These are phyloP conservation scores for Verruconis gallopava DNA, from an alignment of 2,329 filamentous ascomycete species.

Conservation along the genomic window DNA sequence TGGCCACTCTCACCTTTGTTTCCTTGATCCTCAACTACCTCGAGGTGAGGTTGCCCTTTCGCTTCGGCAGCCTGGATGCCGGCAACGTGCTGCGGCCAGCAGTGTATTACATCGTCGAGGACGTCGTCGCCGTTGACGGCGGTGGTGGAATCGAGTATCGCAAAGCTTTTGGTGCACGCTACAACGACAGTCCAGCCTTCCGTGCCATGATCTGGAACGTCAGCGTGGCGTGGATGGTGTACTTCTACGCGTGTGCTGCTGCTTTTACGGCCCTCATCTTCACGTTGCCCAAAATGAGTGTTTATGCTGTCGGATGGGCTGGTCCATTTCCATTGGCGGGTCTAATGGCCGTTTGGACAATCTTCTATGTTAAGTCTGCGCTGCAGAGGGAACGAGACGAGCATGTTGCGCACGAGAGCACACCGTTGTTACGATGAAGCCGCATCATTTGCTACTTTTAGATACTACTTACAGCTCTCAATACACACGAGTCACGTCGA, in stretches of 20 bases:
- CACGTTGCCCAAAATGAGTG: constrained; percentile 1
- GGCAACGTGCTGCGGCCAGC: constrained; percentile 29
- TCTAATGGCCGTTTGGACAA: constrained; percentile 7
- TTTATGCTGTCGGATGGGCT: constrained; percentile 10
- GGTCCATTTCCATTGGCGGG: constrained; percentile 8
- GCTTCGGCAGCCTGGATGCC: constrained; percentile 1
- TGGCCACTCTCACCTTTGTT: constrained; percentile 6
- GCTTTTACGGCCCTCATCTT: background rate
- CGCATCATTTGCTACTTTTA: too few species aligned
- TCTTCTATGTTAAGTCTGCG: constrained; percentile 1
- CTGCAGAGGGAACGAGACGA: constrained; percentile 5
- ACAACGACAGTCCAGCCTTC: constrained; percentile 41
- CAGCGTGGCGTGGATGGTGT: constrained; percentile 40
- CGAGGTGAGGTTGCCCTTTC: constrained; percentile 2
- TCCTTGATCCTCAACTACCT: constrained; percentile 3
- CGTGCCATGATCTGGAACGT: constrained; percentile 40
- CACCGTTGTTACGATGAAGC: constrained; percentile 5
- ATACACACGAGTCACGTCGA: too few species aligned
- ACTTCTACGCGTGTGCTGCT: constrained; percentile 1
- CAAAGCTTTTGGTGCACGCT: constrained; percentile 37
- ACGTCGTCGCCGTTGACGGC: constrained; percentile 54
- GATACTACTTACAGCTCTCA: too few species aligned
- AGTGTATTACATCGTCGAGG: constrained; percentile 53
- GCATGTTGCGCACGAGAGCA: constrained; percentile 1
- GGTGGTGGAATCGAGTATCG: constrained; percentile 43